Evolutionary conservation across 179 eudicot genomes (phyloP).

Genomic region (Patellifolia procumbens): DNA sequence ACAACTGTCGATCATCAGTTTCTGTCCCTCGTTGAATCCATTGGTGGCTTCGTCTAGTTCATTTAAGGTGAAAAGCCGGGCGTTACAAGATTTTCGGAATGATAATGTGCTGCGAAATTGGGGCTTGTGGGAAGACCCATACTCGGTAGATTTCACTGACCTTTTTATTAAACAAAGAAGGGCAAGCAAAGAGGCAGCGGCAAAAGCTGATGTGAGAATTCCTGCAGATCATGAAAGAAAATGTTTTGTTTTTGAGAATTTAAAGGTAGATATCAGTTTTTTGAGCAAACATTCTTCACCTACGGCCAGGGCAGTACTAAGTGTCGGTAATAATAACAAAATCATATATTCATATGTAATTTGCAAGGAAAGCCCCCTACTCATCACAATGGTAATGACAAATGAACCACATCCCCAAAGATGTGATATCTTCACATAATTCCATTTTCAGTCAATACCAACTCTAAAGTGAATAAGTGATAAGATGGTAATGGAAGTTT

Average conservation of each 20-base stretch:
- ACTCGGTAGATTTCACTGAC: conserved; percentile 35
- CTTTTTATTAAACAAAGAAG: conserved; percentile 54
- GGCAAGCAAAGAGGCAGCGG: conserved; percentile 42
- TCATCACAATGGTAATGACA: too few species aligned
- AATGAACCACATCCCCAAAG: too few species aligned
- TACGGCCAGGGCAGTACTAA: too few species aligned
- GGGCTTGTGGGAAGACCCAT: conserved; percentile 32
- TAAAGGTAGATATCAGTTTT: background rate
- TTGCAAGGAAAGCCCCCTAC: too few species aligned
- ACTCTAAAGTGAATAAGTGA: too few species aligned
- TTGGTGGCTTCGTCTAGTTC: conserved; percentile 81
- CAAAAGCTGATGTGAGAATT: conserved; percentile 47
- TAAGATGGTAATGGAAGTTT: too few species aligned
- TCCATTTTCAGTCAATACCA: too few species aligned
- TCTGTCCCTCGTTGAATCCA: conserved; percentile 51
- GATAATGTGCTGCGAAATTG: conserved; percentile 44
- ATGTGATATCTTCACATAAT: too few species aligned
- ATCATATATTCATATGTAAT: too few species aligned
- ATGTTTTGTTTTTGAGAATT: background rate
- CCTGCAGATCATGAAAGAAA: conserved; percentile 39
- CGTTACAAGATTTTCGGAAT: conserved; percentile 49
- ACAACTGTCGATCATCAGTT: conserved; percentile 35
- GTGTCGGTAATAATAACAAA: too few species aligned
- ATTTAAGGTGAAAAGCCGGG: conserved; percentile 55
- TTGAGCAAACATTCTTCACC: background rate